Evolutionary conservation across 208 protist genomes (phyloP).

Genomic region (Histomonas meleagridis): DNA sequence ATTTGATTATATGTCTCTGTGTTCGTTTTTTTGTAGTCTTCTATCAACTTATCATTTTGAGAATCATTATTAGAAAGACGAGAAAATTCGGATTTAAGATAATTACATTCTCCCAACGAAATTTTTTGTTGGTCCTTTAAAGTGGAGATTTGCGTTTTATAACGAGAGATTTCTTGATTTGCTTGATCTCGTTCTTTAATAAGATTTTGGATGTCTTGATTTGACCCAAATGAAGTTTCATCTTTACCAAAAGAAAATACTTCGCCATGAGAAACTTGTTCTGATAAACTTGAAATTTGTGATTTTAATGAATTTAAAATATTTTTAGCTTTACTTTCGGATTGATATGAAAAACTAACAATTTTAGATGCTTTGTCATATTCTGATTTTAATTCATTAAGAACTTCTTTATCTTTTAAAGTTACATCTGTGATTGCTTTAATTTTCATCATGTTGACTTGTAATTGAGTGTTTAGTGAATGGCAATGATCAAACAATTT

Average conservation of each 20-base stretch:
- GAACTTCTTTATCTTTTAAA: not conserved
- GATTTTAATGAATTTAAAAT: not conserved
- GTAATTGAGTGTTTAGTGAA: not conserved
- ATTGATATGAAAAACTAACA: not conserved
- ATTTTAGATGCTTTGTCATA: slow-evolving; percentile 17
- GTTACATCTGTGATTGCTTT: not conserved
- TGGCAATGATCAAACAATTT: not conserved
- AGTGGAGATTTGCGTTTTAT: not conserved
- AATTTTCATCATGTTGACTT: not conserved
- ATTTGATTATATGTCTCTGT: not conserved
- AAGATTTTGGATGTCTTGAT: not conserved
- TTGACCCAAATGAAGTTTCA: not conserved
- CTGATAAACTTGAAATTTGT: not conserved
- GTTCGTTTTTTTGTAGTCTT: too few relatives aligned
- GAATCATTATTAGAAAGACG: not conserved
- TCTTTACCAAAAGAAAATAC: not conserved
- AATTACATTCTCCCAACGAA: not conserved
- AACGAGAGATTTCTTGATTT: not conserved
- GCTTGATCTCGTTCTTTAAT: not conserved
- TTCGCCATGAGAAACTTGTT: not conserved
- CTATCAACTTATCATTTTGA: not conserved
- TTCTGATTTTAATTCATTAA: not conserved
- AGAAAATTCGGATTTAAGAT: not conserved
- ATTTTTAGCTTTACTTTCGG: not conserved
- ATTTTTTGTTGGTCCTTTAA: not conserved